Evolutionary conservation across 2,329 filamentous ascomycete species (phyloP).

Genomic region (Polychaeton citri): DNA sequence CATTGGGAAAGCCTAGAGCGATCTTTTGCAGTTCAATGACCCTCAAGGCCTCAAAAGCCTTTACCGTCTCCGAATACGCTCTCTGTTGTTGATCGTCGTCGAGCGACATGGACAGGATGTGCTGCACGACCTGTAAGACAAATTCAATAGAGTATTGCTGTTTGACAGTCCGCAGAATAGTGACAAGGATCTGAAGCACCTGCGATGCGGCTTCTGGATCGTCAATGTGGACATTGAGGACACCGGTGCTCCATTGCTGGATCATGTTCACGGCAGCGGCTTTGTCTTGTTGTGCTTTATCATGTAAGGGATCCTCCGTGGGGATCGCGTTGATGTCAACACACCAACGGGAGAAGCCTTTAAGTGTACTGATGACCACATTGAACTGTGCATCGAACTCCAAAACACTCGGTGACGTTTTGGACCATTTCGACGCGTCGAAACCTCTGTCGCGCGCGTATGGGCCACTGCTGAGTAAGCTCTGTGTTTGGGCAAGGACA

Average conservation of each 20-base stretch:
- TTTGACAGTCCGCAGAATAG: slow-evolving; percentile 16
- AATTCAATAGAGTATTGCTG: slow-evolving; percentile 32
- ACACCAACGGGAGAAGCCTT: slow-evolving; percentile 77
- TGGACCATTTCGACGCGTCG: slow-evolving; percentile 39
- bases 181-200: slow-evolving; percentile 16
- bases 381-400: slow-evolving; percentile 80
- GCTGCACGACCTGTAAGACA: slow-evolving; percentile 79
- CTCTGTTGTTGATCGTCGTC: slow-evolving; percentile 55
- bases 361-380: slow-evolving; percentile 76
- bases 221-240: slow-evolving; percentile 60
- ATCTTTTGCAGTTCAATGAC: slow-evolving; percentile 80
- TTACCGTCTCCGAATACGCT: slow-evolving; percentile 75
- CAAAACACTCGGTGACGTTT: slow-evolving; percentile 58
- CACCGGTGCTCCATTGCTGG: slow-evolving; percentile 55
- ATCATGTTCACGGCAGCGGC: slow-evolving; percentile 30
- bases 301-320: slow-evolving; percentile 33
- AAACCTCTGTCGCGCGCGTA: slow-evolving; percentile 60
- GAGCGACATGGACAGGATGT: slow-evolving; percentile 77
- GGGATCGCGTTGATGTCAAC: slow-evolving; percentile 21
- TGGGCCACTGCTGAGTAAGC: slow-evolving; percentile 53
- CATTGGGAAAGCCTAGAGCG: slow-evolving; percentile 80
- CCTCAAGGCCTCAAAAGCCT: slow-evolving; percentile 72
- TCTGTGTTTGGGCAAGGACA: slow-evolving; percentile 68
- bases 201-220: slow-evolving; percentile 21
- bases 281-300: slow-evolving; percentile 45